A percentile compares a stretch with the other conserved stretches of the same genome.
phyloP scores from a whole-genome alignment of 805 yeast species.

The Wickerhamomyces chaumierensis region DNA sequence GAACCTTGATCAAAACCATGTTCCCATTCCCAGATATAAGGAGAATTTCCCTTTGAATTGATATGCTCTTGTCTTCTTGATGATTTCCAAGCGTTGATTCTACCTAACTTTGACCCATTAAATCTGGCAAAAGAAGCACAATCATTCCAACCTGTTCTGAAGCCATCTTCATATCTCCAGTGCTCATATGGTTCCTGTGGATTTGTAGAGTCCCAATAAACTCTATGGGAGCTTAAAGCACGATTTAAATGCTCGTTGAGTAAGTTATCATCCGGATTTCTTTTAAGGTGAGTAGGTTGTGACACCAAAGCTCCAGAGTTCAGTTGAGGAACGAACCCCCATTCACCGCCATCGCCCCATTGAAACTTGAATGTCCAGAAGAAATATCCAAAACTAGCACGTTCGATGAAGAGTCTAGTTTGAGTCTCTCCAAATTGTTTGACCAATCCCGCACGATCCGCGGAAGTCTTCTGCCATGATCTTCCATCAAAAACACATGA shows the following conservation, averaged over 20 bases:
- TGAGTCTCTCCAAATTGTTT: slow-evolving; percentile 52
- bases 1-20: slow-evolving; percentile 68
- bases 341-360: slow-evolving; percentile 89
- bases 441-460: slow-evolving; percentile 45
- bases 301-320: slow-evolving; percentile 45
- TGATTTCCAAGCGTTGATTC: slow-evolving; percentile 55
- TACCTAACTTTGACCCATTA: slow-evolving; percentile 64
- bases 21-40: slow-evolving; percentile 77
- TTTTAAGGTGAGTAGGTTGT: slow-evolving; percentile 15
- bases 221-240: slow-evolving; percentile 34
- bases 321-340: slow-evolving; percentile 82
- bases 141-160: slow-evolving; percentile 66
- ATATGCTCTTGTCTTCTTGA: slow-evolving; percentile 57
- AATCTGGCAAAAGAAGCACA: slow-evolving; percentile 55
- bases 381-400: slow-evolving; percentile 61
- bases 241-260: slow-evolving; percentile 28
- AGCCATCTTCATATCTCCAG: slow-evolving; percentile 74
- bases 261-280: slow-evolving; percentile 28
- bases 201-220: slow-evolving; percentile 59
- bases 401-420: slow-evolving; percentile 30
- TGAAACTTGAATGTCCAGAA: slow-evolving; percentile 90
- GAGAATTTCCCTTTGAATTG: slow-evolving; percentile 39
- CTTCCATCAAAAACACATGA: slow-evolving; percentile 75
- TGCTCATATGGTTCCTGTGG: slow-evolving; percentile 60
- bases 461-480: slow-evolving; percentile 50